Percentiles rank a stretch among this genome's conserved stretches.
Conservation (phyloP, 148 eudicot species). For the Pharnaceum exiguum region DNA sequence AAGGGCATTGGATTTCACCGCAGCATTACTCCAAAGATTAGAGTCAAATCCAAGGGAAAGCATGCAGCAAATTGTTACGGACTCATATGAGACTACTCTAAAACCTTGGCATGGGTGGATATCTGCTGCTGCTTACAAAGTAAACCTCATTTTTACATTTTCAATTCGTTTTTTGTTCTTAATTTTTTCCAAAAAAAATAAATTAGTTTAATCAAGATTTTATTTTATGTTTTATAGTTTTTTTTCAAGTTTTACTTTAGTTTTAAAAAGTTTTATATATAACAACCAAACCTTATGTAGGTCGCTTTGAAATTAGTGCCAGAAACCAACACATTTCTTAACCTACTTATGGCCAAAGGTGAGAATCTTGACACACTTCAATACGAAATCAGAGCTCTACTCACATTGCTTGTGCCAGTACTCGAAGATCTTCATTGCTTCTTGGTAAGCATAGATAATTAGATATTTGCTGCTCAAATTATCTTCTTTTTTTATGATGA, state of each 20-base stretch:
- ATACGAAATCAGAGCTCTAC: slow-evolving; percentile 40
- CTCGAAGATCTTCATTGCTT: slow-evolving; percentile 47
- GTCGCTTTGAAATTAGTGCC: slow-evolving; percentile 76
- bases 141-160: slow-evolving; percentile 13
- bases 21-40: slow-evolving; percentile 42
- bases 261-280: not conserved
- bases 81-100: slow-evolving; percentile 56
- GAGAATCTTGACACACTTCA: slow-evolving; percentile 38
- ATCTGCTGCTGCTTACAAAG: slow-evolving; percentile 72
- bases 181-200: not conserved
- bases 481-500: too few species aligned
- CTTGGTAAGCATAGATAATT: too few species aligned
- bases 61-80: slow-evolving; percentile 65
- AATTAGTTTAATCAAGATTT: not conserved
- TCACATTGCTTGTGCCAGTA: slow-evolving; percentile 47
- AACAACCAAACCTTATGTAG: slow-evolving; percentile 22
- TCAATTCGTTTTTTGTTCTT: not conserved
- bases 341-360: slow-evolving; percentile 41
- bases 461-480: too few species aligned
- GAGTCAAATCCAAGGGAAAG: slow-evolving; percentile 36
- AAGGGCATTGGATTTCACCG: slow-evolving; percentile 62
- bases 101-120: slow-evolving; percentile 99
- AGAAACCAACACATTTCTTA: slow-evolving; percentile 40
- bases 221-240: too few species aligned
- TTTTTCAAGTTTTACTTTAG: not conserved